Percentiles rank a stretch among this genome's conserved stretches.
phyloP scores from a whole-genome alignment of 1,139 yeast species.

The Waltiozyma sp. region DNA sequence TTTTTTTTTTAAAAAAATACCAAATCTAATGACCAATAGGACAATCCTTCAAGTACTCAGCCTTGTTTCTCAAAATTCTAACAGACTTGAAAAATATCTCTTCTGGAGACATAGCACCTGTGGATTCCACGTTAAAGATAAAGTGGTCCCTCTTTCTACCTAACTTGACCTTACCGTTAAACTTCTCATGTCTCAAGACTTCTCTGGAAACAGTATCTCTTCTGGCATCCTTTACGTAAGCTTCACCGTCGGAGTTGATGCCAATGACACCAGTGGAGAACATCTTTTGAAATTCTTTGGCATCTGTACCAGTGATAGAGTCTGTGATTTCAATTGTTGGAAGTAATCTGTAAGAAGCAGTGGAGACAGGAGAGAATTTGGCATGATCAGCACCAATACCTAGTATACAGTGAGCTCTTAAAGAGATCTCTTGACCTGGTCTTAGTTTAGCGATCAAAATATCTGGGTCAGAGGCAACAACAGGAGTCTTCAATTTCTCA shows the following conservation, averaged over 20 bases:
- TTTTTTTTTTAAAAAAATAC: too few species aligned
- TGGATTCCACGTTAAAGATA: constrained; percentile 85
- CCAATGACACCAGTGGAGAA: constrained; percentile 91
- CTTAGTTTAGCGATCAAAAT: constrained; percentile 83
- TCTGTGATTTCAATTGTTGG: constrained; percentile 76
- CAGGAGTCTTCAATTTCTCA: constrained; percentile 58
- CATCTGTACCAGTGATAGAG: constrained; percentile 70
- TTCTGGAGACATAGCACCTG: constrained; percentile 96
- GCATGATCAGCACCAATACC: constrained; percentile 96
- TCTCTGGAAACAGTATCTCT: constrained; percentile 95
- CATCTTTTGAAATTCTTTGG: constrained; percentile 72
- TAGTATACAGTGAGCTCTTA: constrained; percentile 81
- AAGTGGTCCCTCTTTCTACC: constrained; percentile 91
- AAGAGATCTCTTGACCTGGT: constrained; percentile 92
- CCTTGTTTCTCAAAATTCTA: constrained; percentile 75
- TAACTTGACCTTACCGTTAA: constrained; percentile 75
- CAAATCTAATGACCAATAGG: constrained; percentile 42
- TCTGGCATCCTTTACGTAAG: constrained; percentile 78
- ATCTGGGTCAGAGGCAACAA: constrained; percentile 76
- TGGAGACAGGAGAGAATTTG: constrained; percentile 91
- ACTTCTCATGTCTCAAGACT: constrained; percentile 87
- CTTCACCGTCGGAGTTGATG: constrained; percentile 56
- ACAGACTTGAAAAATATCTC: constrained; percentile 89
- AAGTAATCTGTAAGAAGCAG: constrained; percentile 91
- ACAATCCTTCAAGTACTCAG: constrained; percentile 67